Percentiles rank a stretch among this genome's conserved stretches.
Evolutionary conservation across 257 asterid species (phyloP).

Genomic region (Jaltomata sinuosa): DNA sequence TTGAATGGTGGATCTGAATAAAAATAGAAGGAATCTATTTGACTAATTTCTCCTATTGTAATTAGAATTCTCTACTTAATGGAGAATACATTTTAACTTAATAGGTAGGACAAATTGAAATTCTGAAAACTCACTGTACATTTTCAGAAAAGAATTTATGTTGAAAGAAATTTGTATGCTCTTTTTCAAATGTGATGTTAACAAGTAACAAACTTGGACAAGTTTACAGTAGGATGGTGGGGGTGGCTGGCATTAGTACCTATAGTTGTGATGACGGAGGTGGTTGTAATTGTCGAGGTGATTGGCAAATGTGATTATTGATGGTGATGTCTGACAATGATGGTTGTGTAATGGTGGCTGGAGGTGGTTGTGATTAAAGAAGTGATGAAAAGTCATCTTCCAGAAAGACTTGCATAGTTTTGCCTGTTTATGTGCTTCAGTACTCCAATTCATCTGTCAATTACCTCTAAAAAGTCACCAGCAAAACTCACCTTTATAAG

Average conservation of each 20-base stretch:
- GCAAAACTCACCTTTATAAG: not conserved
- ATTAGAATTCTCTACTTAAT: not conserved
- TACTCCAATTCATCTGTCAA: not conserved
- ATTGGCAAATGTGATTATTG: not conserved
- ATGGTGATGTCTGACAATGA: not conserved
- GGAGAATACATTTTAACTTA: not conserved
- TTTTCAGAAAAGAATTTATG: not conserved
- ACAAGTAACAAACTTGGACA: not conserved
- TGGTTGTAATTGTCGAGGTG: not conserved
- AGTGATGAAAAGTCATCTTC: not conserved
- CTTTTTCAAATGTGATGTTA: not conserved
- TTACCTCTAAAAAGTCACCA: not conserved
- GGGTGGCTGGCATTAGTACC: not conserved
- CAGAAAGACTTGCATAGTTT: not conserved
- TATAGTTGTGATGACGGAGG: not conserved
- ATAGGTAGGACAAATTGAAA: not conserved
- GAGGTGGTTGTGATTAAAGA: not conserved
- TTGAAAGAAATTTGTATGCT: not conserved
- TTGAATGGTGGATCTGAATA: not conserved
- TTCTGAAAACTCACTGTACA: not conserved
- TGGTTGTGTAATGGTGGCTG: not conserved
- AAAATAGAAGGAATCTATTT: not conserved
- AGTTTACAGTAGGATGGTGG: not conserved
- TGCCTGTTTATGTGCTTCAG: not conserved
- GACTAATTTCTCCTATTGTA: not conserved